Evolutionary conservation across 441 rosid genomes (phyloP).

Genomic region (Euphorbia schlechtendalii): DNA sequence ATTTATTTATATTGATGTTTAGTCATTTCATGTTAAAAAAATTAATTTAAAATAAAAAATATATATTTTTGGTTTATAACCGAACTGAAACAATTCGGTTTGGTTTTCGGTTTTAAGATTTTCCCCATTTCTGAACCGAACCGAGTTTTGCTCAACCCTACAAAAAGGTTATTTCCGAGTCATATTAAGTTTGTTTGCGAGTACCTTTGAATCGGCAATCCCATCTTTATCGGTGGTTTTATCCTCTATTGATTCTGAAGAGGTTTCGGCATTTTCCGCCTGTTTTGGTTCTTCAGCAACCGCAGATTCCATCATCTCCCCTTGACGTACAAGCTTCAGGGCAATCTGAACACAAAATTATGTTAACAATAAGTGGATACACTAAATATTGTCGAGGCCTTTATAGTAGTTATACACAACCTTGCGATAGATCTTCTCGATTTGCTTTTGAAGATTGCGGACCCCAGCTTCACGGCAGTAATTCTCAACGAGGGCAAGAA

Average conservation of each 20-base stretch:
- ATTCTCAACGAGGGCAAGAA: slow-evolving; percentile 85
- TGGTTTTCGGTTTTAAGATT: too few relatives aligned
- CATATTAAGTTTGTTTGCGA: neutral
- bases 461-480: slow-evolving; percentile 99
- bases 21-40: too few relatives aligned
- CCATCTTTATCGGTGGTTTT: slow-evolving; percentile 18
- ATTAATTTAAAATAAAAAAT: too few relatives aligned
- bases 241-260: slow-evolving; percentile 31
- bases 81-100: too few relatives aligned
- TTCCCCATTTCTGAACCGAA: too few relatives aligned
- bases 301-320: slow-evolving; percentile 40
- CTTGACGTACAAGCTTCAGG: slow-evolving; percentile 74
- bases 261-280: slow-evolving; percentile 24
- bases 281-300: slow-evolving; percentile 27
- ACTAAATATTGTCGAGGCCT: neutral
- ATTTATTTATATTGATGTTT: too few relatives aligned
- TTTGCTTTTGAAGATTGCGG: slow-evolving; percentile 97
- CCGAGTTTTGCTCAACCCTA: too few relatives aligned
- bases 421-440: slow-evolving; percentile 98
- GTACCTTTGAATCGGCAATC: slow-evolving; percentile 36
- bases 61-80: too few relatives aligned
- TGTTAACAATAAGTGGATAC: neutral
- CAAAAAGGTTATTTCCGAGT: too few relatives aligned
- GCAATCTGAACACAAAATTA: slow-evolving; percentile 58
- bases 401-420: slow-evolving; percentile 28